Evolutionary conservation across 805 yeast species (phyloP).

Genomic region (Starmerella riodocensis): DNA sequence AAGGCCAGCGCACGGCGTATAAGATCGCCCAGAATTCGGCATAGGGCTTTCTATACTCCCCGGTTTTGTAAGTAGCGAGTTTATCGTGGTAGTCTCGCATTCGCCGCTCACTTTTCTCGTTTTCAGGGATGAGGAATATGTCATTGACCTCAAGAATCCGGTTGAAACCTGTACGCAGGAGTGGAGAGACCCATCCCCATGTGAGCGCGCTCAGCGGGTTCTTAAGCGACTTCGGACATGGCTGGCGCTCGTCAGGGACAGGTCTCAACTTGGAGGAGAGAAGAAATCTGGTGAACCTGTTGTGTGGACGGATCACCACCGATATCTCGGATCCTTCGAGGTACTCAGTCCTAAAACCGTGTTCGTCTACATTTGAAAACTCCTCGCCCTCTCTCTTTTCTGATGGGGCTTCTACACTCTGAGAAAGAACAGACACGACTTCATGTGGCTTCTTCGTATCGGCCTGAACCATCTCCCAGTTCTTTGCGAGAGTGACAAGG

Average conservation of each 20-base stretch:
- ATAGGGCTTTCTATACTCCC: slow-evolving; percentile 8
- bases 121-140: slow-evolving; percentile 14
- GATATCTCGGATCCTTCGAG: slow-evolving; percentile 11
- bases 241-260: slow-evolving; percentile 18
- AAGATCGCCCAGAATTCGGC: slow-evolving; percentile 20
- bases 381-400: too few species aligned
- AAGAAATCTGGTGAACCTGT: slow-evolving; percentile 8
- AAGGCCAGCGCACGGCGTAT: slow-evolving; percentile 18
- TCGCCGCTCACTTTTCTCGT: slow-evolving; percentile 14
- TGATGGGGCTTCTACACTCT: too few species aligned
- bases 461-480: too few species aligned
- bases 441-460: too few species aligned
- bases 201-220: slow-evolving; percentile 32
- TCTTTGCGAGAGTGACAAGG: too few species aligned
- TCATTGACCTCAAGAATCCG: slow-evolving; percentile 22
- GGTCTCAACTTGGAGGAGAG: slow-evolving; percentile 17
- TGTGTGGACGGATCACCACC: slow-evolving; percentile 17
- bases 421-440: too few species aligned
- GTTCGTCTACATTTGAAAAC: not conserved
- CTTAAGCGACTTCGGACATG: slow-evolving; percentile 21
- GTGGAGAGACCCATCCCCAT: slow-evolving; percentile 45
- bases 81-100: slow-evolving; percentile 15
- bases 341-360: slow-evolving; percentile 7
- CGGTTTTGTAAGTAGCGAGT: slow-evolving; percentile 7
- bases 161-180: slow-evolving; percentile 28